Evolutionary conservation across 345 rosid genomes (phyloP).

Genomic region (Linum tenue): DNA sequence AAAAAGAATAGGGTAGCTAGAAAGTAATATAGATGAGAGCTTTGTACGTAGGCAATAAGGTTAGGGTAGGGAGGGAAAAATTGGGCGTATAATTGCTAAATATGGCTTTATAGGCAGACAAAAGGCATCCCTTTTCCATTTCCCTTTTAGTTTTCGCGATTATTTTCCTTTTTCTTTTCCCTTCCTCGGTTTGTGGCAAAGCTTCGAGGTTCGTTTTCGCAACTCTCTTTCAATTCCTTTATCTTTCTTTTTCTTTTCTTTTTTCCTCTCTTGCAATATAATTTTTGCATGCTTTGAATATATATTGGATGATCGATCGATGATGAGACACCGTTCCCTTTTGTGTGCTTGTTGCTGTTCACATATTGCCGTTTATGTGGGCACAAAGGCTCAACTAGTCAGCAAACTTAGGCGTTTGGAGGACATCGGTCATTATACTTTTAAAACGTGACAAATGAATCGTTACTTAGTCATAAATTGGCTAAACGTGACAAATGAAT

Average conservation of each 20-base stretch:
- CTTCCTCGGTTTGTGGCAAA: conserved; percentile 22
- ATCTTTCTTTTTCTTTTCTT: no score
- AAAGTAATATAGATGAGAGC: background rate
- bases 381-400: no score
- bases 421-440: conserved; percentile 3
- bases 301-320: no score
- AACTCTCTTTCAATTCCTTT: background rate
- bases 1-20: background rate
- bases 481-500: background rate
- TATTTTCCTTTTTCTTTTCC: background rate
- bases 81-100: background rate
- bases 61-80: background rate
- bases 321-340: conserved; percentile 26
- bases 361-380: conserved; percentile 9
- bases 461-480: no score
- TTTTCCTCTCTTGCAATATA: background rate
- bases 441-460: background rate
- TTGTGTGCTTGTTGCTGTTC: background rate
- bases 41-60: conserved; percentile 9
- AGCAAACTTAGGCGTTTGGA: no score
- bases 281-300: background rate
- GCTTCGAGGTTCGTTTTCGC: background rate
- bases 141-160: background rate
- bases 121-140: conserved; percentile 15
- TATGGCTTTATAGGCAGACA: conserved; percentile 25